Conservation (phyloP, 768 basidiomycete species). For the Auriscalpium orientale region DNA sequence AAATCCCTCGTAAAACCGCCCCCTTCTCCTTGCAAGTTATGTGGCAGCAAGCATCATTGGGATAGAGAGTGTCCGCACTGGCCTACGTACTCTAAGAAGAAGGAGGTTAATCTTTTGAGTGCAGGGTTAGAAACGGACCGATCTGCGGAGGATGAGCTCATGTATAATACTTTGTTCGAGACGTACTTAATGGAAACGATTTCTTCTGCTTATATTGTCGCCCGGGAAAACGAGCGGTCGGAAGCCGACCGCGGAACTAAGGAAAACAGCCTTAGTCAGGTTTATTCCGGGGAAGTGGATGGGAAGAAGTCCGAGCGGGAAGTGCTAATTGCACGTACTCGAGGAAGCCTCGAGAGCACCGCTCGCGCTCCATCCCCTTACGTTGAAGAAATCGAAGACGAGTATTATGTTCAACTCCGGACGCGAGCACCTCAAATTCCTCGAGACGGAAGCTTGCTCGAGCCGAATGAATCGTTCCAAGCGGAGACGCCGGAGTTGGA, state of each 20-base stretch:
- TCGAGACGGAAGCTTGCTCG: neutral
- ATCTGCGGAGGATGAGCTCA: slow-evolving; percentile 24
- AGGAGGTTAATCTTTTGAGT: slow-evolving; percentile 13
- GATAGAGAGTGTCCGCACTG: slow-evolving; percentile 25
- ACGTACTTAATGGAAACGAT: neutral
- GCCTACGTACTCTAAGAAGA: slow-evolving; percentile 9
- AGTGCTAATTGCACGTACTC: no score
- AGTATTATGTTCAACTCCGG: neutral
- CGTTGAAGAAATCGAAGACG: neutral
- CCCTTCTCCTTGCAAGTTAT: slow-evolving; percentile 6
- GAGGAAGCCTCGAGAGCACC: neutral
- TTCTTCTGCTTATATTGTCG: neutral
- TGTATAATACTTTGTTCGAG: slow-evolving; percentile 15
- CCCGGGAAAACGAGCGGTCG: no score
- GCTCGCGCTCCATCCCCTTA: neutral
- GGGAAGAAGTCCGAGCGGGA: no score
- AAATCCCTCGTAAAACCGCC: neutral
- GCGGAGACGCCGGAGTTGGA: slow-evolving; percentile 19
- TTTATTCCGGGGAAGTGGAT: no score
- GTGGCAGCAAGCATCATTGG: slow-evolving; percentile 29
- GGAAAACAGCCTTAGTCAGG: no score
- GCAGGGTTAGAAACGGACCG: slow-evolving; percentile 6
- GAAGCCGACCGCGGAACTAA: no score
- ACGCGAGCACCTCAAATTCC: neutral
- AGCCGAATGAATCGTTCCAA: neutral